Evolutionary conservation across 2,329 filamentous ascomycete species (phyloP).

Genomic region (Apiospora saccharicola): DNA sequence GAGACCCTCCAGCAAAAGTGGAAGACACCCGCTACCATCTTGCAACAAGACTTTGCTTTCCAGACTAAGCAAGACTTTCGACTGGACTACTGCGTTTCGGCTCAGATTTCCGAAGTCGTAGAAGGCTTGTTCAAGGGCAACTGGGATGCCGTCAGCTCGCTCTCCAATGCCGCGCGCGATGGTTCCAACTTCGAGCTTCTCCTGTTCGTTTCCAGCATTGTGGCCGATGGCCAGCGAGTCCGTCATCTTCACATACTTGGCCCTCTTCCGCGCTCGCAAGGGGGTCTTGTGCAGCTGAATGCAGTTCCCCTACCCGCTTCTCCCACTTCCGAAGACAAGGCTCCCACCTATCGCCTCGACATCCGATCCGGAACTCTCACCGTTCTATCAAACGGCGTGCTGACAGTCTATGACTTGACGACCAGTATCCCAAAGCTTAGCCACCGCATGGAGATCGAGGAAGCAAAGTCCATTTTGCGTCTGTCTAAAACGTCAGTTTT

Average conservation of each 20-base stretch:
- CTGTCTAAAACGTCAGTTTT: constrained; percentile 73
- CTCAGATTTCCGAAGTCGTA: constrained; percentile 55
- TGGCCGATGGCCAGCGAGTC: constrained; percentile 35
- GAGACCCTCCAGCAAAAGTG: constrained; percentile 59
- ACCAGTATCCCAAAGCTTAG: constrained; percentile 67
- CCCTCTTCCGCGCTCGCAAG: constrained; percentile 33
- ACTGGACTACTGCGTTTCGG: constrained; percentile 59
- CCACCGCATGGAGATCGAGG: constrained; percentile 59
- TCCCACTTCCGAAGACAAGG: constrained; percentile 28
- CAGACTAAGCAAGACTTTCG: constrained; percentile 46
- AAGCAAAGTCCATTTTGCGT: constrained; percentile 68
- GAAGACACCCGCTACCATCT: constrained; percentile 51
- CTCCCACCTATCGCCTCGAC: constrained; percentile 62
- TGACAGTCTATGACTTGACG: constrained; percentile 71
- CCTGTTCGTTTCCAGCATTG: constrained; percentile 55
- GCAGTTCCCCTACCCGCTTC: constrained; percentile 34
- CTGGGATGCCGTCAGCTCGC: constrained; percentile 58
- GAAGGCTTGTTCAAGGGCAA: constrained; percentile 64
- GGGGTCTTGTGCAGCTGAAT: constrained; percentile 40
- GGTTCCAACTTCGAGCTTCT: constrained; percentile 58
- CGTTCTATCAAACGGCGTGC: constrained; percentile 59
- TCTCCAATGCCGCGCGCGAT: constrained; percentile 55
- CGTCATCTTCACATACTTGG: constrained; percentile 42
- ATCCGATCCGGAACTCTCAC: constrained; percentile 69
- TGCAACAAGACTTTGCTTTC: constrained; percentile 51